Percentiles rank a stretch among this genome's conserved stretches.
phyloP scores from a whole-genome alignment of 1,284 basidiomycete genomes.

The Sutorius eximius region DNA sequence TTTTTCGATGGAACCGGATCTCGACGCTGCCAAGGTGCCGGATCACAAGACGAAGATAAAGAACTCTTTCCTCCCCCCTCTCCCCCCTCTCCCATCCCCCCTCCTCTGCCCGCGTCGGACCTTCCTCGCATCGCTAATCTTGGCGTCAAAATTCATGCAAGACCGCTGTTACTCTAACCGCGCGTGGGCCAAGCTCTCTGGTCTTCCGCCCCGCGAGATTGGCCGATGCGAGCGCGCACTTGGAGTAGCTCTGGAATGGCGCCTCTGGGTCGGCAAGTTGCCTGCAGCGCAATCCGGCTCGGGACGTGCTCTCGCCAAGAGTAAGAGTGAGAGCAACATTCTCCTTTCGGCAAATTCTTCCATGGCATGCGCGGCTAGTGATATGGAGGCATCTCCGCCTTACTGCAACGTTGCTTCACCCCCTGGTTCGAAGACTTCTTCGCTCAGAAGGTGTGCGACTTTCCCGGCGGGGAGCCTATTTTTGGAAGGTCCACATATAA shows the following conservation, averaged over 20 bases:
- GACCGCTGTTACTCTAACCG: conserved; percentile 91
- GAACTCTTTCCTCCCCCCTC: conserved; percentile 38
- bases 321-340: conserved; percentile 31
- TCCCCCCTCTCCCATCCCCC: conserved; percentile 66
- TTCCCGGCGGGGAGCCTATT: conserved; percentile 16
- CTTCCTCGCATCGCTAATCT: conserved; percentile 84
- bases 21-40: conserved; percentile 18
- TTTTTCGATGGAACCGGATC: conserved; percentile 6
- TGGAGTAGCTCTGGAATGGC: conserved; percentile 77
- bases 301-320: conserved; percentile 30
- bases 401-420: conserved; percentile 5
- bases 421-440: conserved; percentile 8
- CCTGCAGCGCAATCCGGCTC: conserved; percentile 33
- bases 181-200: conserved; percentile 87
- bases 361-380: background rate
- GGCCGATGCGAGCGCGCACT: conserved; percentile 79
- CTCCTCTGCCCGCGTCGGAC: conserved; percentile 84
- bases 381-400: conserved; percentile 6
- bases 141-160: conserved; percentile 90
- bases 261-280: conserved; percentile 78
- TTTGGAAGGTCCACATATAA: conserved; percentile 13
- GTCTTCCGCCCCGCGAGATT: conserved; percentile 74
- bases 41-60: conserved; percentile 20
- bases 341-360: conserved; percentile 1
- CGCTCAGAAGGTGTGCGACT: conserved; percentile 29